Conservation (phyloP, 352 stramenopile species). For the Globisporangium cystogenes region DNA sequence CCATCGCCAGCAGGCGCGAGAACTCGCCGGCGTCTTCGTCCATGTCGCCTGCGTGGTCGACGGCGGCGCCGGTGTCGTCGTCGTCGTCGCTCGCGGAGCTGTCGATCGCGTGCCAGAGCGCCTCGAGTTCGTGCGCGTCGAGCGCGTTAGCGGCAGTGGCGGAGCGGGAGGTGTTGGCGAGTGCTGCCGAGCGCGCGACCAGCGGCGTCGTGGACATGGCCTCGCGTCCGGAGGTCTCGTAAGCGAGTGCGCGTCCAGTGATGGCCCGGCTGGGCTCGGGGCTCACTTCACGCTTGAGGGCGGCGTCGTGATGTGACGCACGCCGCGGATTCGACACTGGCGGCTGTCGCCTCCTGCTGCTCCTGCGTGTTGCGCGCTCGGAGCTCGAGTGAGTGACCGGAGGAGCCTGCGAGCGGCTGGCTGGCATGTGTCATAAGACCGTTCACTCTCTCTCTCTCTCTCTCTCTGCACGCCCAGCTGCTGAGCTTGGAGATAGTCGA, state of each 20-base stretch:
- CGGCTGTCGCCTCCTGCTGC: background rate
- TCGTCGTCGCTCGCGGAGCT: background rate
- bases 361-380: background rate
- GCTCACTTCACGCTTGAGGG: background rate
- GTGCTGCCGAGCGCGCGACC: background rate
- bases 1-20: background rate
- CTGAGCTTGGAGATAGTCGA: background rate
- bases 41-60: background rate
- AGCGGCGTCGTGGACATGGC: background rate
- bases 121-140: constrained; percentile 5
- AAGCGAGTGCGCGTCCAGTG: background rate
- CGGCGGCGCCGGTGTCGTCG: no score
- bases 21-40: background rate
- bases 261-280: background rate
- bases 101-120: constrained; percentile 6
- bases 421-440: no score
- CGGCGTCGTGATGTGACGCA: background rate
- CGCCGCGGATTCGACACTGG: background rate
- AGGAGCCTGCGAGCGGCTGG: background rate
- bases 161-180: background rate
- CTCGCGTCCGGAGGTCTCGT: no score
- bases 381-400: background rate
- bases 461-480: background rate
- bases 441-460: no score
- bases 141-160: background rate